Conservation (phyloP, 805 yeast species). For the Tetrapisispora phaffii region DNA sequence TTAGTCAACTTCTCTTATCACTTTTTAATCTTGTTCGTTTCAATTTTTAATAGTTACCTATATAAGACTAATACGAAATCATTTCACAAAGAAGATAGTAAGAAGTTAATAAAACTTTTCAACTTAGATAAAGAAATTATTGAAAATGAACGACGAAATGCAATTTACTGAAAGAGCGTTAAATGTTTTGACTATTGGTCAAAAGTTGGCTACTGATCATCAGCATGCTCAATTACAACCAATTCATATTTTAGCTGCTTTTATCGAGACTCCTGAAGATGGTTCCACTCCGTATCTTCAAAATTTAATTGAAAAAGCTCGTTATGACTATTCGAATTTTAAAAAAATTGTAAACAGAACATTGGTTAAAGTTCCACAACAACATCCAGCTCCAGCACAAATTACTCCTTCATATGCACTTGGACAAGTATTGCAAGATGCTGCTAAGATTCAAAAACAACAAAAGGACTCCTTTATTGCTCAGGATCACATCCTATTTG, state of each 20-base stretch:
- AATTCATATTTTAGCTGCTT: conserved; percentile 85
- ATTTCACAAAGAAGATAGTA: too few relatives aligned
- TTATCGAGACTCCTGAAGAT: conserved; percentile 53
- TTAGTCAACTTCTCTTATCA: too few relatives aligned
- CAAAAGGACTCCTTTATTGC: conserved; percentile 90
- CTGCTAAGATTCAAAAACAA: conserved; percentile 67
- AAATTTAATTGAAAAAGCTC: conserved; percentile 72
- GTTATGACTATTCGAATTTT: conserved; percentile 76
- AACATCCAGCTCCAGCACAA: conserved; percentile 80
- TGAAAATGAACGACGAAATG: conserved; percentile 36
- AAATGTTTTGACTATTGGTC: conserved; percentile 67
- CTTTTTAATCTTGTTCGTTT: too few relatives aligned
- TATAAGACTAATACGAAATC: too few relatives aligned
- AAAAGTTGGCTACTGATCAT: conserved; percentile 73
- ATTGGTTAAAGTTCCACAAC: conserved; percentile 77
- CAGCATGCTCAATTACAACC: conserved; percentile 78
- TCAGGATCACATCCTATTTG: conserved; percentile 85
- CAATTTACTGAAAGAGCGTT: conserved; percentile 93
- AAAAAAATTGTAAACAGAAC: conserved; percentile 73
- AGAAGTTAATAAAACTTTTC: too few relatives aligned
- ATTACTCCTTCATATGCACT: conserved; percentile 67
- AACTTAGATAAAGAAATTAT: not conserved
- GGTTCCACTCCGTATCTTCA: conserved; percentile 59
- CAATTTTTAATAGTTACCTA: too few relatives aligned
- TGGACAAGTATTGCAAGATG: conserved; percentile 62